Conservation (phyloP, 306 rosid genomes). For the Prunus padus region DNA sequence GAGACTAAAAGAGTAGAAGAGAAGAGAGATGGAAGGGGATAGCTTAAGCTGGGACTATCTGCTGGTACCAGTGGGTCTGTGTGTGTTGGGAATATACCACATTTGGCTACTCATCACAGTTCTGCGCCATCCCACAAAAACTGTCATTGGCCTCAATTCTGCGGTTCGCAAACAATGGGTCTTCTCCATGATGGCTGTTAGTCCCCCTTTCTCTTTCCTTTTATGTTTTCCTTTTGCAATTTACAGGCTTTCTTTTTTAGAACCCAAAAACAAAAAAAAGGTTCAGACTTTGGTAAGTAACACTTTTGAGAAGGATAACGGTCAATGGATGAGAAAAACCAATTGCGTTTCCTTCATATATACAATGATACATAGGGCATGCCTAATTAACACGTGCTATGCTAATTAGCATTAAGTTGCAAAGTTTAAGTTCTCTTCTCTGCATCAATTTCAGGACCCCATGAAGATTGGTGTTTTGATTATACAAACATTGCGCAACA, state of each 20-base stretch:
- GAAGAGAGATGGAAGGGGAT: slow-evolving; percentile 25
- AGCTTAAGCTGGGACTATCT: slow-evolving; percentile 40
- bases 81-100: slow-evolving; percentile 54
- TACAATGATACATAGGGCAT: too few species aligned
- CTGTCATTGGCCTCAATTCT: slow-evolving; percentile 75
- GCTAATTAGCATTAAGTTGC: neutral
- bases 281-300: neutral
- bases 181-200: slow-evolving; percentile 63
- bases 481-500: slow-evolving; percentile 42
- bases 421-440: slow-evolving; percentile 4
- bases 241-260: neutral
- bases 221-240: neutral
- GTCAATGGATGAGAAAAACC: neutral
- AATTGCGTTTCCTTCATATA: neutral
- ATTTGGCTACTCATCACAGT: slow-evolving; percentile 57
- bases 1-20: neutral
- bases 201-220: slow-evolving; percentile 23
- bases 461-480: slow-evolving; percentile 41
- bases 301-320: neutral
- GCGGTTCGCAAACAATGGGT: slow-evolving; percentile 79
- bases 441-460: slow-evolving; percentile 37
- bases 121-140: slow-evolving; percentile 43
- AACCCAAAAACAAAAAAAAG: too few species aligned
- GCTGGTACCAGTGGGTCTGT: slow-evolving; percentile 63
- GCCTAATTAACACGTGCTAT: neutral